A percentile compares a stretch with the other conserved stretches of the same genome.
These are phyloP conservation scores for Solanum commersonii DNA, from an alignment of 257 asterid species.

Conservation along the genomic window DNA sequence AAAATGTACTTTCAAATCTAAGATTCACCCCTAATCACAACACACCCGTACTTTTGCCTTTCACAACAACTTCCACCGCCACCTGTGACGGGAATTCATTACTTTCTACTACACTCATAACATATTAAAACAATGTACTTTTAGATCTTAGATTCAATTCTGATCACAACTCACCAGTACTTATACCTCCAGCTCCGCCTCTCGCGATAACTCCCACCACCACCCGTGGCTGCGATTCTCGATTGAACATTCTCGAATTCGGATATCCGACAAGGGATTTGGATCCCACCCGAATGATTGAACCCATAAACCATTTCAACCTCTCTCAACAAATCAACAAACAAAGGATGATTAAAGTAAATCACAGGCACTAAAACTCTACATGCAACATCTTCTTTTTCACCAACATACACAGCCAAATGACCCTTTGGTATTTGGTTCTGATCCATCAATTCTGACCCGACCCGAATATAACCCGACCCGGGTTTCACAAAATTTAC, in stretches of 20 bases:
- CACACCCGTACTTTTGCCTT: accelerated
- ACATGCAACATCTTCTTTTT: slow-evolving; percentile 26
- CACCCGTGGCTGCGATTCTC: slow-evolving; percentile 35
- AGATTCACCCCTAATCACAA: background rate
- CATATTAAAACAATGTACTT: no score
- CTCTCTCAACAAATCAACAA: slow-evolving; percentile 37
- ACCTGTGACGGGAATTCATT: background rate
- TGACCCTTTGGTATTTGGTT: slow-evolving; percentile 44
- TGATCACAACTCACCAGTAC: background rate
- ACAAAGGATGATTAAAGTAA: slow-evolving; percentile 55
- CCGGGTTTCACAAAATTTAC: slow-evolving; percentile 1
- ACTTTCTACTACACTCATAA: background rate
- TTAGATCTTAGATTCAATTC: background rate
- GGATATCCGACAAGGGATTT: slow-evolving; percentile 58
- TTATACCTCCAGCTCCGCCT: background rate
- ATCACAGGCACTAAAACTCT: slow-evolving; percentile 60
- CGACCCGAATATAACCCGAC: slow-evolving; percentile 28
- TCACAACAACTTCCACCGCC: background rate
- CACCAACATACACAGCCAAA: slow-evolving; percentile 61
- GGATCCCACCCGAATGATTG: slow-evolving; percentile 54
- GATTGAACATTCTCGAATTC: slow-evolving; percentile 37
- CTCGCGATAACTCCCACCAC: background rate
- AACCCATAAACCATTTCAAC: slow-evolving; percentile 57
- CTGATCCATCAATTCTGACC: slow-evolving; percentile 6
- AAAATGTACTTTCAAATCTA: background rate